Conservation (phyloP, 495 filamentous ascomycete genomes). For the Daldinia grandis region DNA sequence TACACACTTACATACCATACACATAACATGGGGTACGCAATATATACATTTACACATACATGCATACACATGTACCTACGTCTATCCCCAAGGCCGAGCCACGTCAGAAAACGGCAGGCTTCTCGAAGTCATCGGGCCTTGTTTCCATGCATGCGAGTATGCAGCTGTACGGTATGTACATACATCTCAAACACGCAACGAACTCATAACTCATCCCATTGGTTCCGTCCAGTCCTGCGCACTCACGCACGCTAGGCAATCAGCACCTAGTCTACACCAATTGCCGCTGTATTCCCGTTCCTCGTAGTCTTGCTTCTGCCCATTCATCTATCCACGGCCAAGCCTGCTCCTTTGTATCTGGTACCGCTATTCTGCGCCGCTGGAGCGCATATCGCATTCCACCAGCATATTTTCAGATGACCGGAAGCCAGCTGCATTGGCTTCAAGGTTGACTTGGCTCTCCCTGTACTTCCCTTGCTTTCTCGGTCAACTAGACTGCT, state of each 20-base stretch:
- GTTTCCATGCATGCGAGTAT: not conserved
- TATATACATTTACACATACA: not conserved
- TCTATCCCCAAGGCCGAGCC: not conserved
- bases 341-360: not conserved
- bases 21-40: not conserved
- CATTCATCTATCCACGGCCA: not conserved
- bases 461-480: not conserved
- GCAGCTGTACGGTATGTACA: not conserved
- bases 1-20: not conserved
- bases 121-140: constrained; percentile 35
- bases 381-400: constrained; percentile 15
- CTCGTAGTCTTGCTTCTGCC: not conserved
- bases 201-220: not conserved
- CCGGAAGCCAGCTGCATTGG: not conserved
- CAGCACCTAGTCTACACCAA: not conserved
- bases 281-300: not conserved
- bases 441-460: constrained; percentile 18
- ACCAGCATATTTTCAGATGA: constrained; percentile 3
- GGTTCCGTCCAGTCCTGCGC: not conserved
- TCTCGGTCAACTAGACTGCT: not conserved
- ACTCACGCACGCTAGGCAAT: not conserved
- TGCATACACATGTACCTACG: not conserved
- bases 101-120: constrained; percentile 33
- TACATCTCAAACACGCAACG: not conserved
- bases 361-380: constrained; percentile 19